Evolutionary conservation across 768 basidiomycete species (phyloP).

Genomic region (Boletus huronensis): DNA sequence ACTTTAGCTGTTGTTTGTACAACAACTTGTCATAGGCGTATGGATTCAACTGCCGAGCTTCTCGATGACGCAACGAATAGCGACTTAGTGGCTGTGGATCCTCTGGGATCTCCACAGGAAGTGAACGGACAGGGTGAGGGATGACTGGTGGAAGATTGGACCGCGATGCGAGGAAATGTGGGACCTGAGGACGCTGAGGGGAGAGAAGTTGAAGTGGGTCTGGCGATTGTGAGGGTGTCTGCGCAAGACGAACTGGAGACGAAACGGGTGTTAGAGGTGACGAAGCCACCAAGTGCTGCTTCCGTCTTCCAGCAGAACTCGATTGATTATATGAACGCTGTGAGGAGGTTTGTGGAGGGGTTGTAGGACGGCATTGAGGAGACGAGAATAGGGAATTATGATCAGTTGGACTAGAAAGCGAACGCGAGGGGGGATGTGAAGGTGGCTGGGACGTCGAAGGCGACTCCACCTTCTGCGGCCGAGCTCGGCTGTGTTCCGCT

Average conservation of each 20-base stretch:
- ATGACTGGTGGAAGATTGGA: not conserved
- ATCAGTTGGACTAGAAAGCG: constrained; percentile 15
- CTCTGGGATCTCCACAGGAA: constrained; percentile 11
- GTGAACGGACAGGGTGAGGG: not conserved
- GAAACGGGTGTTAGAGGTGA: constrained; percentile 25
- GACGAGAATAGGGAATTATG: constrained; percentile 14
- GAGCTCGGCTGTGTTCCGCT: not conserved
- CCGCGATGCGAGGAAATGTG: not conserved
- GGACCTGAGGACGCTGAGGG: not conserved
- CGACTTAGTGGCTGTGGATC: constrained; percentile 28
- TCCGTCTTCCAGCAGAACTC: not conserved
- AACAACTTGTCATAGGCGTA: constrained; percentile 52
- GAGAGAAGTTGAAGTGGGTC: constrained; percentile 23
- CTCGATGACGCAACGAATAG: constrained; percentile 56
- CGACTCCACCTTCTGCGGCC: not conserved
- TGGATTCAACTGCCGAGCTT: constrained; percentile 55
- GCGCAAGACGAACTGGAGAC: constrained; percentile 10
- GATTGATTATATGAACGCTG: constrained; percentile 4
- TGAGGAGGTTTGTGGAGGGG: constrained; percentile 19
- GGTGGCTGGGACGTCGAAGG: constrained; percentile 1
- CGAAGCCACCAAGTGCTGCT: not conserved
- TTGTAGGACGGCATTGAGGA: constrained; percentile 10
- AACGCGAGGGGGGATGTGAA: constrained; percentile 5
- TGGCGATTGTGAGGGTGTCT: constrained; percentile 15
- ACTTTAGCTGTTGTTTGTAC: constrained; percentile 51